Evolutionary conservation across 345 rosid species (phyloP).

Genomic region (Trapa bicornis): DNA sequence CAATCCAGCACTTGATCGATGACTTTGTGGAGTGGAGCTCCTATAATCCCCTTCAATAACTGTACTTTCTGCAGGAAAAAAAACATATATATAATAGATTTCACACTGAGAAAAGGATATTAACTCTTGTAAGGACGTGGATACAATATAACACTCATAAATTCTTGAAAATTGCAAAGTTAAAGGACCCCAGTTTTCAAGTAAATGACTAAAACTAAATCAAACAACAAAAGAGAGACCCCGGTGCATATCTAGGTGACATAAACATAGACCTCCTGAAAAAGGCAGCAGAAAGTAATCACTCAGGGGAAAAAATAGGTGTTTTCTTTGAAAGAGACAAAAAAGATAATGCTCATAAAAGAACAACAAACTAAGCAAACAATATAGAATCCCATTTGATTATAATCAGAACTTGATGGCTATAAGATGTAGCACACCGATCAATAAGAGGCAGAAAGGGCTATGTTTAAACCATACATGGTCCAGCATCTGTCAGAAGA

Average conservation of each 20-base stretch:
- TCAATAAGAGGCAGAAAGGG: background rate
- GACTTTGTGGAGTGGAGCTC: slow-evolving; percentile 8
- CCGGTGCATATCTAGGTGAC: background rate
- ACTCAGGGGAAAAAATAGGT: background rate
- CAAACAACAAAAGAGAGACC: background rate
- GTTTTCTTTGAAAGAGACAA: no score
- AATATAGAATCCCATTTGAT: background rate
- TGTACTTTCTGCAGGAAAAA: slow-evolving; percentile 27
- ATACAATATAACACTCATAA: background rate
- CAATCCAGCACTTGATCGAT: slow-evolving; percentile 14
- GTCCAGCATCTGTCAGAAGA: background rate
- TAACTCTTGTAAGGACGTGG: background rate
- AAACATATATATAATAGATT: background rate
- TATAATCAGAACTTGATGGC: background rate
- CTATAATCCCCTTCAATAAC: slow-evolving; percentile 16
- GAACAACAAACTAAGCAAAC: no score
- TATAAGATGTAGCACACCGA: background rate
- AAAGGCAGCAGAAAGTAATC: background rate
- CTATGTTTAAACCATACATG: background rate
- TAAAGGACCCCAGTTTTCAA: background rate
- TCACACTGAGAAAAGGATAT: background rate
- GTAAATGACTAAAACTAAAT: background rate
- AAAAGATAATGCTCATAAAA: no score
- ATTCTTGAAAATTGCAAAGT: background rate
- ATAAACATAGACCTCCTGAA: background rate